phyloP scores from a whole-genome alignment of 2,329 filamentous ascomycete genomes.

The Aschersonia sp. region DNA sequence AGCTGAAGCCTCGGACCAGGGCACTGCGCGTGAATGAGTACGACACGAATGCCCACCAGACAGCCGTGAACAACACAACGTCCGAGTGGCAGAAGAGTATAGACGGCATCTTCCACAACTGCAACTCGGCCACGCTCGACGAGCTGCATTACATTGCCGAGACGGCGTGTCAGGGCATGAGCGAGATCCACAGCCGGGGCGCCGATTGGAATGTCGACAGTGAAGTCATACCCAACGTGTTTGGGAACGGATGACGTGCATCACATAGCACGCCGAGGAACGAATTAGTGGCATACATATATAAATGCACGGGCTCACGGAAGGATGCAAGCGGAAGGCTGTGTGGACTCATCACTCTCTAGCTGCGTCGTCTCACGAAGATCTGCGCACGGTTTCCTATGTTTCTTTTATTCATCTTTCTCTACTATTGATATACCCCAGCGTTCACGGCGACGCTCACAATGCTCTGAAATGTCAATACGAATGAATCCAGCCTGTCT shows the following conservation, averaged over 20 bases:
- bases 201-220: conserved; percentile 15
- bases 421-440: too few species aligned
- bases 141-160: conserved; percentile 29
- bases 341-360: too few species aligned
- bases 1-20: conserved; percentile 12
- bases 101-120: conserved; percentile 28
- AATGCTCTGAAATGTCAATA: too few species aligned
- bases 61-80: conserved; percentile 22
- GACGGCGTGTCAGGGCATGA: conserved; percentile 27
- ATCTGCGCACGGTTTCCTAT: too few species aligned
- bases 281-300: too few species aligned
- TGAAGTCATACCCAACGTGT: conserved; percentile 14
- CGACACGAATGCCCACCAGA: conserved; percentile 21
- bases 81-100: conserved; percentile 27
- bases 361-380: too few species aligned
- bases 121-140: conserved; percentile 26
- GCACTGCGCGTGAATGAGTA: conserved; percentile 17
- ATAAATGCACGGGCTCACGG: too few species aligned
- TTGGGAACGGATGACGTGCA: conserved; percentile 9
- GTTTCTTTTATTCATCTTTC: too few species aligned
- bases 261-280: too few species aligned
- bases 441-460: too few species aligned
- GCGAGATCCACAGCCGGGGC: conserved; percentile 22
- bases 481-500: too few species aligned
- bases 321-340: too few species aligned